Conservation (phyloP, 352 stramenopile species). For the Phytopythium vexans region DNA sequence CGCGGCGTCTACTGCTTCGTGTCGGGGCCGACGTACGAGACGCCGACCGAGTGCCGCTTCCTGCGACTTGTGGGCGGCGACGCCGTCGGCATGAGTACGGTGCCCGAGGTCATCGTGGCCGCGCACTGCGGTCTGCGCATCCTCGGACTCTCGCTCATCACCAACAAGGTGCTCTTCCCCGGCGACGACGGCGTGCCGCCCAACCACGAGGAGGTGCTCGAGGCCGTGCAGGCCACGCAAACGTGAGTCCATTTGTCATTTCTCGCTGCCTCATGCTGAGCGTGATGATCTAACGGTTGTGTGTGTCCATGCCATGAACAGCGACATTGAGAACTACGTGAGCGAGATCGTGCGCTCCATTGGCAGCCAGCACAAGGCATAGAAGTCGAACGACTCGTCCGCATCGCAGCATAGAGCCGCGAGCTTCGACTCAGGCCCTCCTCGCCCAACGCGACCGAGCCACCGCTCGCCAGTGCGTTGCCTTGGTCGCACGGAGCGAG, state of each 20-base stretch:
- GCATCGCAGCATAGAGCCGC: neutral
- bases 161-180: constrained; percentile 90
- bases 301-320: neutral
- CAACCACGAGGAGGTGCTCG: constrained; percentile 93
- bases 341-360: constrained; percentile 46
- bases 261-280: constrained; percentile 10
- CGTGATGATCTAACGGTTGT: constrained; percentile 18
- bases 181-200: constrained; percentile 79
- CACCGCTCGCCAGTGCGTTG: too few species aligned
- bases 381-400: neutral
- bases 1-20: constrained; percentile 96
- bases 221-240: constrained; percentile 80
- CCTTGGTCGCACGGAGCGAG: too few species aligned
- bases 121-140: constrained; percentile 94
- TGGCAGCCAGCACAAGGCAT: constrained; percentile 26
- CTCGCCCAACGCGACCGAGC: too few species aligned
- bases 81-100: constrained; percentile 95
- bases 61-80: constrained; percentile 91
- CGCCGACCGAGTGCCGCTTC: constrained; percentile 91
- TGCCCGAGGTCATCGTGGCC: constrained; percentile 95
- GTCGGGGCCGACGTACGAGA: constrained; percentile 96
- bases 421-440: too few species aligned
- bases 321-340: constrained; percentile 48
- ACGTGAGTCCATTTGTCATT: neutral
- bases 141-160: constrained; percentile 96